Base-by-base conservation (phyloP, 768 basidiomycete genomes). In the Vararia minispora region DNA sequence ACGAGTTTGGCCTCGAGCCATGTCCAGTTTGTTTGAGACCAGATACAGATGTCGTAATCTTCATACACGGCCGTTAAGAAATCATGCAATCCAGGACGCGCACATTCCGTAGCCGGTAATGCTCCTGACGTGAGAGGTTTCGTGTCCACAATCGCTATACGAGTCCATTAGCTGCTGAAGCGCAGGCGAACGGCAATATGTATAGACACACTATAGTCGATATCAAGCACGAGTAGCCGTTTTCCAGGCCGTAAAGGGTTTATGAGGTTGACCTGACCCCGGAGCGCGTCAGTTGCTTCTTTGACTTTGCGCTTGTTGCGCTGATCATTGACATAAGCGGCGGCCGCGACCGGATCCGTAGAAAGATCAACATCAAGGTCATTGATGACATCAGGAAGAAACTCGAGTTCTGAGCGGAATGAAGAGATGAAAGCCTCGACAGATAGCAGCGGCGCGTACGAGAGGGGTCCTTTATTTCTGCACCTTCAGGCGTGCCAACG, bases 1-100 rank as follows among this genome's bases (percentile, higher is more conserved):
- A 85, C 77, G 6, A 94, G 65, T 56, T 90, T 92, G 12, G 77
- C 74, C 61, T 90, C 87, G 13, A 90, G 64, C 87, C 87, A 90
- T 35, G 85, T 66, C 88, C 88, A 90, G 45, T 75, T 79, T 3
- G 88, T 90, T 53, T 87, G 83, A 1, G 77, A 80, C 81, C 89
- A 92, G 45, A 92, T 82, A 49, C 82, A 84, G 44, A 94, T 84
- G 49, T 94, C 88, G 54, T 92, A 94, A 52, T 76, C 65, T 5
- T 79, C 80, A 50, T 90, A 88, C 37, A 86, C 65, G 5, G 71
- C 67, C 53, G 84, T 78, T 16, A 94, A 60, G 52, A 94, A 90
- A 53, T 85, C 76, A 53, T 92, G 90, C 12, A 94, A 63, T 12
- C 74, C 65, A 3, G 90, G 90, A 27, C 90, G 63, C 10, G 84